A percentile compares a stretch with the other conserved stretches of the same genome.
These are phyloP conservation scores for Teunomyces gatunensis DNA, from an alignment of 805 yeast species.

Conservation along the genomic window DNA sequence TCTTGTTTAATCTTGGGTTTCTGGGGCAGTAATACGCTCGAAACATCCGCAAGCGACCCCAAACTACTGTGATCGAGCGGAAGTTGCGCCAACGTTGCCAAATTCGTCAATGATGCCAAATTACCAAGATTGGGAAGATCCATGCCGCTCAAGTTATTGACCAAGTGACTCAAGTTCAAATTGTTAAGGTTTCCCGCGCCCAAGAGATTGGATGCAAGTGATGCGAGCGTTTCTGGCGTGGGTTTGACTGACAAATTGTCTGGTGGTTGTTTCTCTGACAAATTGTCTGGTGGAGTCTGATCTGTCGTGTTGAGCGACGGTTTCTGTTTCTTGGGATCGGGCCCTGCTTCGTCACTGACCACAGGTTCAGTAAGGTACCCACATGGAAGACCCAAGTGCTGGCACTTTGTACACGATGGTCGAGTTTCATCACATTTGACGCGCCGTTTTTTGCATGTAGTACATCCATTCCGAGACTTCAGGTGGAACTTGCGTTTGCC, in stretches of 20 bases:
- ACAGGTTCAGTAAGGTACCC: slow-evolving; percentile 43
- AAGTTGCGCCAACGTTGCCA: slow-evolving; percentile 43
- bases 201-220: slow-evolving; percentile 12
- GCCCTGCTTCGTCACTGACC: slow-evolving; percentile 4
- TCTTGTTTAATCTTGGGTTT: not conserved
- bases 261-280: not conserved
- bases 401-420: slow-evolving; percentile 78
- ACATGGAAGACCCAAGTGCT: slow-evolving; percentile 75
- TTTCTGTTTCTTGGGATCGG: not conserved
- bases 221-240: not conserved
- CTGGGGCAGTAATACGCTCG: slow-evolving; percentile 1
- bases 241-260: not conserved
- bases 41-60: slow-evolving; percentile 24
- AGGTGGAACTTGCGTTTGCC: slow-evolving; percentile 87
- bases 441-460: slow-evolving; percentile 82
- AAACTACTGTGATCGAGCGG: slow-evolving; percentile 39
- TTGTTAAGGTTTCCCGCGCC: slow-evolving; percentile 40
- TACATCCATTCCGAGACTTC: slow-evolving; percentile 86
- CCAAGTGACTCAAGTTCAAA: slow-evolving; percentile 41
- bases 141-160: slow-evolving; percentile 36
- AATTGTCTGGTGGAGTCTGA: not conserved
- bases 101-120: slow-evolving; percentile 36
- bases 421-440: slow-evolving; percentile 90
- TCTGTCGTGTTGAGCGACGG: slow-evolving; percentile 9
- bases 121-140: slow-evolving; percentile 35